A percentile compares a stretch with the other conserved stretches of the same genome.
These are phyloP conservation scores for Hordeum marinum DNA, from an alignment of 176 grass and related monocot genomes.

Conservation along the genomic window DNA sequence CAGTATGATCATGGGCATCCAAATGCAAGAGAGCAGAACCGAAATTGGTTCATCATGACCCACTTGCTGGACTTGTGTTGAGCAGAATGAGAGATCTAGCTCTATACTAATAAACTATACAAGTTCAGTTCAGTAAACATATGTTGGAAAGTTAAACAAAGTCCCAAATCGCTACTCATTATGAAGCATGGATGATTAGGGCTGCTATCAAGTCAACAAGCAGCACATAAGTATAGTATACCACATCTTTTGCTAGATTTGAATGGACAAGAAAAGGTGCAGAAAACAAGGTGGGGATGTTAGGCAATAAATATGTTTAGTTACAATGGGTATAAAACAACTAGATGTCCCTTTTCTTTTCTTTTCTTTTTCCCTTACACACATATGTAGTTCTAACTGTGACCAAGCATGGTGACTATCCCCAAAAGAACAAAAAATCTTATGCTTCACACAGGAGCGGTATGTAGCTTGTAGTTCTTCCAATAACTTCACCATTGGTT, in stretches of 20 bases:
- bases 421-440: not conserved
- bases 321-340: not conserved
- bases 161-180: not conserved
- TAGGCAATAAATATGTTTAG: not conserved
- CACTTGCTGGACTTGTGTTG: too few species aligned
- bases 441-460: too few species aligned
- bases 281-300: not conserved
- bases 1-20: too few species aligned
- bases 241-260: not conserved
- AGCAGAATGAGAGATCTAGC: too few species aligned
- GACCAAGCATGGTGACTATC: not conserved
- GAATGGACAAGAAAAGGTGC: not conserved
- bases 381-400: not conserved
- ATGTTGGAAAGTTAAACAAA: constrained; percentile 12
- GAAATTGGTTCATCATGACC: too few species aligned
- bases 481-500: constrained; percentile 86
- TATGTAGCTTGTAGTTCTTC: constrained; percentile 86
- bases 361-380: not conserved
- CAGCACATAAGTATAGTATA: not conserved
- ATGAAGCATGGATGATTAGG: constrained; percentile 2
- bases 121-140: not conserved
- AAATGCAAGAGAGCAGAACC: too few species aligned
- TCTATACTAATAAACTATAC: not conserved
- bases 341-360: not conserved
- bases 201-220: not conserved